These are phyloP conservation scores for Neurospora sp. DNA, from an alignment of 495 filamentous ascomycete genomes.

Conservation along the genomic window DNA sequence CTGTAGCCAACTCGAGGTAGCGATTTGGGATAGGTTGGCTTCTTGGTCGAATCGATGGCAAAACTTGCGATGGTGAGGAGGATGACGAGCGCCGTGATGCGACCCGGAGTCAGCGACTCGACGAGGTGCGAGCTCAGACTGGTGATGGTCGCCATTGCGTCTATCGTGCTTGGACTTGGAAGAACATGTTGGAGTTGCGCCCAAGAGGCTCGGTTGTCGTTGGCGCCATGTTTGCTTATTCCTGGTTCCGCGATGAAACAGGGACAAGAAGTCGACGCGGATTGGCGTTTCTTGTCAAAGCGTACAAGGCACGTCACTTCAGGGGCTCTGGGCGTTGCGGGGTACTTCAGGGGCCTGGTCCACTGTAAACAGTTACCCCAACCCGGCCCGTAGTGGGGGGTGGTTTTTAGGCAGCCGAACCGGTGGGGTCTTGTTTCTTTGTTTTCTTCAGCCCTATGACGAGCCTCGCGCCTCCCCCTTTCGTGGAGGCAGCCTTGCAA, in stretches of 20 bases:
- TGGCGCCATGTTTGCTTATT: neutral
- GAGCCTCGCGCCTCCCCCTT: neutral
- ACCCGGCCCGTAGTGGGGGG: neutral
- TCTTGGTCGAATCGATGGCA: conserved; percentile 22
- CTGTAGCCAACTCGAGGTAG: conserved; percentile 24
- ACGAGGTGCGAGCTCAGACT: conserved; percentile 15
- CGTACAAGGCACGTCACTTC: neutral
- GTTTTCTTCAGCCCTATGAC: neutral
- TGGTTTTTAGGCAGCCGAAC: neutral
- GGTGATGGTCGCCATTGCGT: neutral
- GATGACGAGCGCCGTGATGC: conserved; percentile 5
- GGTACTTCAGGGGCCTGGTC: neutral
- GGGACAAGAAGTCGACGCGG: neutral
- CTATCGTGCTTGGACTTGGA: neutral
- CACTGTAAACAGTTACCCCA: neutral
- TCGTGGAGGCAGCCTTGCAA: neutral
- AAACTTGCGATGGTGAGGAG: conserved; percentile 22
- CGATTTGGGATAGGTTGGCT: conserved; percentile 22
- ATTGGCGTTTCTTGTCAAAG: neutral
- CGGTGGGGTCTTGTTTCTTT: neutral
- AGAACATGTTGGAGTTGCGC: neutral
- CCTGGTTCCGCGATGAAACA: neutral
- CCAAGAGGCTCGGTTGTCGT: neutral
- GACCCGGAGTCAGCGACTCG: conserved; percentile 19
- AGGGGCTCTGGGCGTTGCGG: too few species aligned